Conservation (phyloP, 1,139 yeast species). For the Hanseniaspora gamundiae region DNA sequence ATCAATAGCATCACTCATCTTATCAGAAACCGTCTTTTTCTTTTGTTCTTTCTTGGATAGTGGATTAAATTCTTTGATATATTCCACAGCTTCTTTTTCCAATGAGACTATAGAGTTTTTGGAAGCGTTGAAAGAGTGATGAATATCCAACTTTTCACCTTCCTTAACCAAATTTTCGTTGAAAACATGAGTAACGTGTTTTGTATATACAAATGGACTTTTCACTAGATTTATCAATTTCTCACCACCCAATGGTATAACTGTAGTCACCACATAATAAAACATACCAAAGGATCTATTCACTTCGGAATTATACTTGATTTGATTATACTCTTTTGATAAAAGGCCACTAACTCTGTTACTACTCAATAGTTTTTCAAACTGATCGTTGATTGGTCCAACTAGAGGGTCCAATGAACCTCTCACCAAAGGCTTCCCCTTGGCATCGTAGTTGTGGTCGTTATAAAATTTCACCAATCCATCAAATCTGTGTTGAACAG, state of each 20-base stretch:
- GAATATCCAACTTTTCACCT: constrained; percentile 13
- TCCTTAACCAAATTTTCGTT: constrained; percentile 24
- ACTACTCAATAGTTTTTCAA: constrained; percentile 35
- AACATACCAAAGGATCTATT: constrained; percentile 36
- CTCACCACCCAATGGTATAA: constrained; percentile 19
- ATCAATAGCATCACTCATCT: neutral
- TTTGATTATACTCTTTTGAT: constrained; percentile 32
- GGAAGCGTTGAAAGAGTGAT: constrained; percentile 23
- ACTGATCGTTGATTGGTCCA: constrained; percentile 43
- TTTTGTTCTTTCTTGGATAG: constrained; percentile 2
- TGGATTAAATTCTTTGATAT: constrained; percentile 11
- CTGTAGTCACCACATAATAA: constrained; percentile 27
- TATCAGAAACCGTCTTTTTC: neutral
- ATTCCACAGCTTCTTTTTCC: constrained; percentile 15
- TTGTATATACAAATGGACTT: constrained; percentile 22
- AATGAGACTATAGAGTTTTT: constrained; percentile 15
- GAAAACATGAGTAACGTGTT: constrained; percentile 24
- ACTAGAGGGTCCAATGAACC: constrained; percentile 52
- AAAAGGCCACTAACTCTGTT: constrained; percentile 43
- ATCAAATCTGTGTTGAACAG: constrained; percentile 31
- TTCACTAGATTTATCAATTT: constrained; percentile 13
- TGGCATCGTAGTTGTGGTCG: constrained; percentile 35
- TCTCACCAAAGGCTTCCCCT: constrained; percentile 51
- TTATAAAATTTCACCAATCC: constrained; percentile 33
- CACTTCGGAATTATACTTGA: constrained; percentile 38